Base-by-base conservation (phyloP, 148 eudicot species). In the Rhododendron vialii region DNA sequence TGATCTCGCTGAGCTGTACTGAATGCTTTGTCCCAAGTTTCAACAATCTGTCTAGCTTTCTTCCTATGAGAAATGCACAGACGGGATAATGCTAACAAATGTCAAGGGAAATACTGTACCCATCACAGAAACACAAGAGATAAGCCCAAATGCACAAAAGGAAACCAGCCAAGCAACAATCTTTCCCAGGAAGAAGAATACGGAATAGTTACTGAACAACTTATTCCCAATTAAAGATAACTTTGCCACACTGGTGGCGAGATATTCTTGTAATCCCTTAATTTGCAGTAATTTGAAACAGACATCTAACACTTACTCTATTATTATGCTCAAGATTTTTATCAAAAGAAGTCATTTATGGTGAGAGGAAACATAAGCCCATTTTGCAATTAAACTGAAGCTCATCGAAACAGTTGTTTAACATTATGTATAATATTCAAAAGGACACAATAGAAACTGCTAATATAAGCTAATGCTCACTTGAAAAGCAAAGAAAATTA, bases 1-100 rank as follows among this genome's bases (percentile, higher is more conserved):
- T 92, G 96, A 55, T 95, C 95, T 75, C 91, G 89, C 85, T 91
- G 92, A 61, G 96, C 93, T 74, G 91, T 75, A 82, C 92, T 95
- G 90, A 95, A 95, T 87, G 90, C 71, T 80, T 90, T 93, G 71
- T 96, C 95, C 99, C 99, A 96, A 82, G 94, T 91, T 89, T 96
- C 98, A 86, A 96, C 96, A 83, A 96, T 89, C 86, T 91, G 95
- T 87, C 89, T 96, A 45, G 98, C 96, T 87, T 92, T 94, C 90
- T 92, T 93, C 53, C 96, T 95, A 78, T 94, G 91, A 53, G 95
- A 89, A 71, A 96, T 88, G 86, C 99, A 96, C 94, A 93, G 95
- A 47, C 92, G 93, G 41, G 98, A 96, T 86, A 94, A 89, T 53
- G 98, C 99, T 96, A 85, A 90, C 47, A 82, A 74, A 84, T 86